phyloP scores from a whole-genome alignment of 768 basidiomycete species.

The Lactarius pseudohatsudake region DNA sequence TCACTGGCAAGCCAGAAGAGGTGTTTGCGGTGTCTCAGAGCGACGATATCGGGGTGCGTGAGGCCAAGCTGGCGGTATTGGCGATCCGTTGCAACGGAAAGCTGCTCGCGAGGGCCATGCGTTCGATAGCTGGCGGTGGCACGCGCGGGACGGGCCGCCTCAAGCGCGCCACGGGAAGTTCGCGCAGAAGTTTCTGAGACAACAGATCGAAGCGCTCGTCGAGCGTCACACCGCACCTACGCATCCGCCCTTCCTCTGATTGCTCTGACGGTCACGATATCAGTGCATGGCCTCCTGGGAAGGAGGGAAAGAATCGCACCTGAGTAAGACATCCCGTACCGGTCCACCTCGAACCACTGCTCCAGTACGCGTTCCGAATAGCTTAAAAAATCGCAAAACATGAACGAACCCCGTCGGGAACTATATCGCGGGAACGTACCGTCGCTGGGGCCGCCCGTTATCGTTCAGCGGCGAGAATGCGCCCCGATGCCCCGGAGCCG shows the following conservation, averaged over 20 bases:
- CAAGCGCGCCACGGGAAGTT: not conserved
- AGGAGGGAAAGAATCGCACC: not conserved
- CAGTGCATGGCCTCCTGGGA: not conserved
- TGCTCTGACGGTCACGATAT: constrained; percentile 7
- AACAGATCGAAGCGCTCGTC: constrained; percentile 23
- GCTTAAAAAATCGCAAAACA: constrained; percentile 13
- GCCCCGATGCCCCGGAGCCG: constrained; percentile 20
- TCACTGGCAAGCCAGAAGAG: not conserved
- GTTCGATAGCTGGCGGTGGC: constrained; percentile 11
- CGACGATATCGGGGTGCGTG: constrained; percentile 9
- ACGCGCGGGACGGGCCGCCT: constrained; percentile 1
- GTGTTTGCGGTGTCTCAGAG: not conserved
- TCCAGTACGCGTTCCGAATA: constrained; percentile 28
- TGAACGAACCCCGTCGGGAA: not conserved
- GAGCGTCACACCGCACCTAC: not conserved
- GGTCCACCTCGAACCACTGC: constrained; percentile 29
- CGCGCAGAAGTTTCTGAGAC: constrained; percentile 14
- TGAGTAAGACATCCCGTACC: constrained; percentile 25
- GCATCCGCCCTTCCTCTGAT: constrained; percentile 14
- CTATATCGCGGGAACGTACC: constrained; percentile 12
- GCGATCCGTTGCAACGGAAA: constrained; percentile 16
- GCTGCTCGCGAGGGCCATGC: constrained; percentile 2
- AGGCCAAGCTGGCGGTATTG: constrained; percentile 9
- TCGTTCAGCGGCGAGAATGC: constrained; percentile 27
- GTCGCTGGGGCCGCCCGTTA: constrained; percentile 27